Conservation (phyloP, 2,329 filamentous ascomycete genomes). For the Beauveria medogensis region DNA sequence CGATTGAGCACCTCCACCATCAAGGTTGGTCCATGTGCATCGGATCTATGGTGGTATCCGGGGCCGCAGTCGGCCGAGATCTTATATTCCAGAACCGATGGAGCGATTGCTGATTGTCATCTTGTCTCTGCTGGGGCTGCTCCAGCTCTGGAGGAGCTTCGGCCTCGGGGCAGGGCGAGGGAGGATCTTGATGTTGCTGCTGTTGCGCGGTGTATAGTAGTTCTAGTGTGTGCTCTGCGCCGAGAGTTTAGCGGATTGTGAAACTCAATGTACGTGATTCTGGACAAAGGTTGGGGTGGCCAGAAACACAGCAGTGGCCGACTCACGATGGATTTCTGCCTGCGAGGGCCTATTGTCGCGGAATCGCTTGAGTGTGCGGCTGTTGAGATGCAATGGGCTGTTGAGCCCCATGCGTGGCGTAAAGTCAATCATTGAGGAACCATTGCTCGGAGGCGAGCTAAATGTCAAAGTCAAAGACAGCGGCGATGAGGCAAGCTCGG, state of each 20-base stretch:
- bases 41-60: slow-evolving; percentile 18
- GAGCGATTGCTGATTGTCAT: slow-evolving; percentile 39
- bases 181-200: background rate
- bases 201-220: slow-evolving; percentile 30
- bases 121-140: background rate
- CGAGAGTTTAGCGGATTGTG: slow-evolving; percentile 13
- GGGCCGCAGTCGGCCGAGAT: slow-evolving; percentile 23
- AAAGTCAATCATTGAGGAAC: slow-evolving; percentile 25
- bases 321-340: slow-evolving; percentile 46
- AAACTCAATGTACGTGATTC: slow-evolving; percentile 1
- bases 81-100: slow-evolving; percentile 56
- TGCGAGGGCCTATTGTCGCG: slow-evolving; percentile 52
- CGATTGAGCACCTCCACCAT: background rate
- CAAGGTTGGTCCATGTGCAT: slow-evolving; percentile 1
- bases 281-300: background rate
- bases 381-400: slow-evolving; percentile 37
- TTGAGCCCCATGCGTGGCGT: slow-evolving; percentile 19
- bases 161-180: background rate
- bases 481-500: slow-evolving; percentile 43
- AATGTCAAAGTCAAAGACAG: slow-evolving; percentile 35
- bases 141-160: background rate
- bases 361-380: slow-evolving; percentile 54
- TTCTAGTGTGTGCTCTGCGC: slow-evolving; percentile 46
- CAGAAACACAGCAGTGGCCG: background rate
- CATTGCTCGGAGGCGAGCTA: slow-evolving; percentile 26